Percentiles rank a stretch among this genome's conserved stretches.
phyloP scores from a whole-genome alignment of 2,329 filamentous ascomycete genomes.

The Mollisiaceae sp. region DNA sequence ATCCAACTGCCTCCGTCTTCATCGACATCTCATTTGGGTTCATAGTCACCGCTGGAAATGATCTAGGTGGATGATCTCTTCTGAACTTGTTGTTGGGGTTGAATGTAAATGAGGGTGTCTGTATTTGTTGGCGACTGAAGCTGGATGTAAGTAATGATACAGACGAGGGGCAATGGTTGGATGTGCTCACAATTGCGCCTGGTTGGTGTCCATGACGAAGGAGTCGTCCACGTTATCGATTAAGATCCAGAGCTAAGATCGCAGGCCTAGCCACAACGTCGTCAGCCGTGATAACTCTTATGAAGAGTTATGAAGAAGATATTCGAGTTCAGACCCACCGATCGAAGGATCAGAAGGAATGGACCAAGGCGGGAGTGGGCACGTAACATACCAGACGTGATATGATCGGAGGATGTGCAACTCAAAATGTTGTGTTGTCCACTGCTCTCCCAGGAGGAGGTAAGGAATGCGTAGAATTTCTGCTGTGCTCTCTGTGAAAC shows the following conservation, averaged over 20 bases:
- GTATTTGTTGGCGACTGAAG: constrained; percentile 54
- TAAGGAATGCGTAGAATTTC: constrained; percentile 48
- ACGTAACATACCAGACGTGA: constrained; percentile 40
- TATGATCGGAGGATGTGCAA: constrained; percentile 41
- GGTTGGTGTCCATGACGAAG: constrained; percentile 56
- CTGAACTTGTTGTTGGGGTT: constrained; percentile 54
- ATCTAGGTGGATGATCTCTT: constrained; percentile 51
- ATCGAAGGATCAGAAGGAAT: constrained; percentile 29
- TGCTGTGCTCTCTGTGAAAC: constrained; percentile 42
- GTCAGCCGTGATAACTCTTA: constrained; percentile 40
- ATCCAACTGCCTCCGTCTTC: constrained; percentile 54
- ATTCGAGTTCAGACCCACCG: constrained; percentile 34
- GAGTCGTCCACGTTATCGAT: constrained; percentile 37
- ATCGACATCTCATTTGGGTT: constrained; percentile 55
- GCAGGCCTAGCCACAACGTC: constrained; percentile 39
- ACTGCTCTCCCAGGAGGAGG: constrained; percentile 39
- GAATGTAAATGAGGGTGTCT: constrained; percentile 56
- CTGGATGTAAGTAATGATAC: constrained; percentile 46
- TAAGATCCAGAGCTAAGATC: constrained; percentile 28
- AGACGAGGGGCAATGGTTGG: constrained; percentile 33
- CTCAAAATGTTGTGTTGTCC: constrained; percentile 46
- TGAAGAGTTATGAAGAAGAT: constrained; percentile 32
- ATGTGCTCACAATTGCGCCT: constrained; percentile 56
- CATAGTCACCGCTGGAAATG: constrained; percentile 54
- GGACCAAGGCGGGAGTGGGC: constrained; percentile 24